phyloP scores from a whole-genome alignment of 2,329 filamentous ascomycete genomes.

The Neopestalotiopsis clavispora region DNA sequence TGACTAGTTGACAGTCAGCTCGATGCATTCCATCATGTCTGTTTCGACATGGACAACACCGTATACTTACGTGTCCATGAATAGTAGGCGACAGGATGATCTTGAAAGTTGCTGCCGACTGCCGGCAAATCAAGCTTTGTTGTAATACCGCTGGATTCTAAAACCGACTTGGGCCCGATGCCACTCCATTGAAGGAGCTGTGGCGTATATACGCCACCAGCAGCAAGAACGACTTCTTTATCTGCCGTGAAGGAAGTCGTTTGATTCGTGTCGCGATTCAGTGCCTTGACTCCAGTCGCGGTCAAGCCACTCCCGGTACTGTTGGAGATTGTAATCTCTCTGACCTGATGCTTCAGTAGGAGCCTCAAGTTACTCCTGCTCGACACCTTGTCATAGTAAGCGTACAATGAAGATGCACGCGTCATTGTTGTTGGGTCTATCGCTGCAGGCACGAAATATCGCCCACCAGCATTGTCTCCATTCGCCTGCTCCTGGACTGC shows the following conservation, averaged over 20 bases:
- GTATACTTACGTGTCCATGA: slow-evolving; percentile 16
- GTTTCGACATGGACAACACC: not conserved
- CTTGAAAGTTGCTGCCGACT: slow-evolving; percentile 30
- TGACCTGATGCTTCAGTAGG: not conserved
- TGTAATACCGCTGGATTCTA: slow-evolving; percentile 17
- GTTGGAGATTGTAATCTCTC: not conserved
- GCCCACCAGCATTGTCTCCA: slow-evolving; percentile 6
- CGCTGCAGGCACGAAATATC: not conserved
- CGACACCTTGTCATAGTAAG: slow-evolving; percentile 12
- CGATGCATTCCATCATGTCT: not conserved
- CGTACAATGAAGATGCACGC: slow-evolving; percentile 9
- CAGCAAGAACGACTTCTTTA: slow-evolving; percentile 32
- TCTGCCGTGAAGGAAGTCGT: slow-evolving; percentile 22
- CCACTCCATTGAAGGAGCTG: slow-evolving; percentile 46
- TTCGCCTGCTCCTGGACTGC: slow-evolving; percentile 1
- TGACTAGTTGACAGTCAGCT: not conserved
- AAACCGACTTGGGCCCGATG: slow-evolving; percentile 24
- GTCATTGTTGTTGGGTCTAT: slow-evolving; percentile 2
- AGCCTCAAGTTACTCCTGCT: slow-evolving; percentile 9
- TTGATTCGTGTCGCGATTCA: slow-evolving; percentile 5
- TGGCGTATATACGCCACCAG: slow-evolving; percentile 33
- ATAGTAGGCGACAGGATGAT: slow-evolving; percentile 24
- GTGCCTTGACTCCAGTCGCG: slow-evolving; percentile 2
- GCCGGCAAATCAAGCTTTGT: slow-evolving; percentile 20
- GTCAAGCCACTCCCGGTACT: not conserved